Conservation (phyloP, 768 basidiomycete species). For the Tulasnella sp. region DNA sequence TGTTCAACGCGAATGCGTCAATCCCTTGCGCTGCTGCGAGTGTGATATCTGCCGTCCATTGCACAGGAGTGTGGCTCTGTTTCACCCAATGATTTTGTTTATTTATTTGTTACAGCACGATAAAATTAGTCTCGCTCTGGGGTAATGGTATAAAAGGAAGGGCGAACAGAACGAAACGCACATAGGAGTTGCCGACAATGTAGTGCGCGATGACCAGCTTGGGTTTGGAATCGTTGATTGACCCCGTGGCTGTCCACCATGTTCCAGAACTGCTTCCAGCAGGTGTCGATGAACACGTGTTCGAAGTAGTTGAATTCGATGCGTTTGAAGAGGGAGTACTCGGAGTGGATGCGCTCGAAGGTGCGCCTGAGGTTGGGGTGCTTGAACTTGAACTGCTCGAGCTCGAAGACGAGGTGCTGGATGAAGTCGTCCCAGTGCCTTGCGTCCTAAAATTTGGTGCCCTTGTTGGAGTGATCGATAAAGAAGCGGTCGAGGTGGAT, state of each 20-base stretch:
- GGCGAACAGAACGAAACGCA: not conserved
- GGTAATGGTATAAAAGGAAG: not conserved
- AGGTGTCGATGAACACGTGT: not conserved
- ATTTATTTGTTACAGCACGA: not conserved
- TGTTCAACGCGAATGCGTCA: conserved; percentile 21
- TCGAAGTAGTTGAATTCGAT: not conserved
- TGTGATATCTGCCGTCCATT: conserved; percentile 31
- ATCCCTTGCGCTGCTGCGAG: conserved; percentile 43
- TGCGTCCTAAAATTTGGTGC: too few relatives aligned
- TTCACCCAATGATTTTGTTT: not conserved
- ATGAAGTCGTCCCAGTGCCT: too few relatives aligned
- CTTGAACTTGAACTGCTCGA: too few relatives aligned
- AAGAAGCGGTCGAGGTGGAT: not conserved
- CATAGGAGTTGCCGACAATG: conserved; percentile 24
- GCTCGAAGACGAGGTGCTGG: too few relatives aligned
- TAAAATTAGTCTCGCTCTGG: not conserved
- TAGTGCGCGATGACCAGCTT: conserved; percentile 22
- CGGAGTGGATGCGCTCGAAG: not conserved
- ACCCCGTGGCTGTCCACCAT: not conserved
- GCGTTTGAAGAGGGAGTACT: not conserved
- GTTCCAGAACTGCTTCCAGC: not conserved
- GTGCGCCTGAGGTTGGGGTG: too few relatives aligned
- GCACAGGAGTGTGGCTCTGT: not conserved
- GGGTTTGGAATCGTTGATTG: not conserved
- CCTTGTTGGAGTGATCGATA: too few relatives aligned